Evolutionary conservation across 2,329 filamentous ascomycete species (phyloP), one percentile per base, ranked within the genome.

Genomic region (Trichoderma koningiopsis): DNA sequence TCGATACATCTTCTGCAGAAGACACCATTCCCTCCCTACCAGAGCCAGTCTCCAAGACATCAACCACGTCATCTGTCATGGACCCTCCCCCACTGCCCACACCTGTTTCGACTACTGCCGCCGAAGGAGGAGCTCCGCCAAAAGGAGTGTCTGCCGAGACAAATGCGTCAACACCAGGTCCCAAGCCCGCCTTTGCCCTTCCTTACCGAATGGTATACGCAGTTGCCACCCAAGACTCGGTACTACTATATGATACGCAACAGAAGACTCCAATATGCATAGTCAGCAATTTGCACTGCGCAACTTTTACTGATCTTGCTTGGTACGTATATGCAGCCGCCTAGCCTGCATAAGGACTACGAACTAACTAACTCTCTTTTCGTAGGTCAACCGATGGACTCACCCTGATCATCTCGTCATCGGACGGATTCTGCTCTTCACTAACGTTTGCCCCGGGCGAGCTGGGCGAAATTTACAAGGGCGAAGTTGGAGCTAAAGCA

Each of bases 201-300:
- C 92, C 94, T 0, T 98, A 99, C 79, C 91, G 96, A 31, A 94
- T 99, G 84, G 87, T 99, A 0, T 99, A 98, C 80, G 96, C 95
- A 4, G 95, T 99, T 47, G 96, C 96, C 8, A 99, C 96, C 0
- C 95, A 98, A 77, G 96, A 99, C 80, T 92, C 96, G 0, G 92
- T 99, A 4, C 84, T 97, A 55, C 86, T 99, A 27, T 99, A 99
- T 77, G 96, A 99, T 80, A 99, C 96, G 0, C 96, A 99, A 77
- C 96, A 99, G 77, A 92, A 94, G 76, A 96, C 93, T 8, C 96
- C 96, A 3, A 84, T 99, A 43, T 97, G 94, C 77, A 87, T 98
- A 49, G 95, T 99, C 60, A 98, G 94, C 86, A 99, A 99, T 76
- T 82, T 99, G 72, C 96, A 99, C 79, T 97, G 95, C 79, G 94